A percentile compares a stretch with the other conserved stretches of the same genome.
Evolutionary conservation across 345 rosid genomes (phyloP).

Genomic region (Eutrema japonicum): DNA sequence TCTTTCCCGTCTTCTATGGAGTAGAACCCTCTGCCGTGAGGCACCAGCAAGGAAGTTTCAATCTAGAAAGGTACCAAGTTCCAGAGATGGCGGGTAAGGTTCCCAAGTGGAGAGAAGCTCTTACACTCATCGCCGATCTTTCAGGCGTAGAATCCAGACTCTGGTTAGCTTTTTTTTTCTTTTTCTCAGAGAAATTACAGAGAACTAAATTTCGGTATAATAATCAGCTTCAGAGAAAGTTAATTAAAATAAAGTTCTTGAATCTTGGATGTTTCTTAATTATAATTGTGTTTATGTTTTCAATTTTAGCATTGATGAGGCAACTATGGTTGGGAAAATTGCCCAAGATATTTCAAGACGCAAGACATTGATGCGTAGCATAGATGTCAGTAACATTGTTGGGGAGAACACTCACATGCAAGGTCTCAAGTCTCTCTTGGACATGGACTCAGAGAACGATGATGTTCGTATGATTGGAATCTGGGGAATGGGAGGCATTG

Average conservation of each 20-base stretch:
- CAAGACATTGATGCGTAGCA: neutral
- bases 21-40: slow-evolving; percentile 28
- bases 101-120: slow-evolving; percentile 24
- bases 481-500: slow-evolving; percentile 36
- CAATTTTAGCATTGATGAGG: slow-evolving; percentile 29
- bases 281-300: neutral
- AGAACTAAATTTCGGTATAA: neutral
- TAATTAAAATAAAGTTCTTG: neutral
- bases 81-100: neutral
- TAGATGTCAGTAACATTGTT: neutral
- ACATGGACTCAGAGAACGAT: neutral
- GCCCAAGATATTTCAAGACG: slow-evolving; percentile 18
- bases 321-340: slow-evolving; percentile 12
- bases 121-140: neutral
- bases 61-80: neutral
- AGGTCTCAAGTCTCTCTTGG: neutral
- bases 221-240: neutral
- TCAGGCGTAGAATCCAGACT: slow-evolving; percentile 8
- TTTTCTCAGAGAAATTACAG: too few relatives aligned
- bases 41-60: slow-evolving; percentile 24
- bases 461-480: slow-evolving; percentile 29
- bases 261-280: neutral
- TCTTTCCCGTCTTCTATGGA: slow-evolving; percentile 36
- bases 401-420: slow-evolving; percentile 18
- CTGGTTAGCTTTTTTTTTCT: neutral